These are phyloP conservation scores for Anisogramma anomala DNA, from an alignment of 2,329 filamentous ascomycete species.

Conservation along the genomic window DNA sequence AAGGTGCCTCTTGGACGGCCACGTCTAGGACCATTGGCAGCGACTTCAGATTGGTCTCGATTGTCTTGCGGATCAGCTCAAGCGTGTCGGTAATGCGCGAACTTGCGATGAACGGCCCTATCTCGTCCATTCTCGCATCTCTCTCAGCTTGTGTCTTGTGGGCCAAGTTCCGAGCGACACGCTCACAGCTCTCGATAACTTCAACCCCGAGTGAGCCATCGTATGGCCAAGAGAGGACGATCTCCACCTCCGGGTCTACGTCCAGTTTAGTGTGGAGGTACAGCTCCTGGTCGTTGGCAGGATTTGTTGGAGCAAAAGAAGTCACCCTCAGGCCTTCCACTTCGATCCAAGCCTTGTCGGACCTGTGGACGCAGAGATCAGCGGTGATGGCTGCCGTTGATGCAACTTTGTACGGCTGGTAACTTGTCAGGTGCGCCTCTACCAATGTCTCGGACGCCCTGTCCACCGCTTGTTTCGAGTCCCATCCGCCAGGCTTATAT, in stretches of 20 bases:
- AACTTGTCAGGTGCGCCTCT: conserved; percentile 24
- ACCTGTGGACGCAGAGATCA: conserved; percentile 27
- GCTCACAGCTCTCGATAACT: conserved; percentile 26
- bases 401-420: no score
- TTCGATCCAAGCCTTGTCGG: conserved; percentile 23
- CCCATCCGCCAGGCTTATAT: no score
- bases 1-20: conserved; percentile 23
- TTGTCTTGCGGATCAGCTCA: conserved; percentile 20
- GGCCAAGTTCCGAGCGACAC: conserved; percentile 27
- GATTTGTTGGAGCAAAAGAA: conserved; percentile 22
- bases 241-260: conserved; percentile 30
- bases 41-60: conserved; percentile 17
- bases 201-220: background rate
- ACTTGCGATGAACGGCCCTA: conserved; percentile 22
- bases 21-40: conserved; percentile 18
- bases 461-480: background rate
- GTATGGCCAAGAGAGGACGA: conserved; percentile 17
- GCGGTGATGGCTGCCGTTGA: conserved; percentile 25
- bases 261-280: conserved; percentile 26
- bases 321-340: conserved; percentile 24
- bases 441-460: conserved; percentile 17
- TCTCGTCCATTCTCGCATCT: no score
- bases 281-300: conserved; percentile 24
- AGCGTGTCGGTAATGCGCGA: conserved; percentile 24
- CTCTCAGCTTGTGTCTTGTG: no score